Evolutionary conservation across 352 stramenopile species (phyloP).

Genomic region (Phytophthora pistaciae): DNA sequence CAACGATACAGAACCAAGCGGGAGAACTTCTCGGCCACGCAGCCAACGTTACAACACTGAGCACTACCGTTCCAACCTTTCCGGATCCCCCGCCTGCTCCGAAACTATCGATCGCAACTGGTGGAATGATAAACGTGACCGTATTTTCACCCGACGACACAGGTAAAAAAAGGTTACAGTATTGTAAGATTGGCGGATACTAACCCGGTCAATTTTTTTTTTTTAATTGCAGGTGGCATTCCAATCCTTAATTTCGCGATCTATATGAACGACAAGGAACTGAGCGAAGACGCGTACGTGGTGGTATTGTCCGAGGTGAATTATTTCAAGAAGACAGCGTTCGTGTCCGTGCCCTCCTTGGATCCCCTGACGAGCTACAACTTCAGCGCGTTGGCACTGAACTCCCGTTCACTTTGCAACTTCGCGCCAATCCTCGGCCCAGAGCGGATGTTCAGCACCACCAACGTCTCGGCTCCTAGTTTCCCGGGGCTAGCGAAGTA

Average conservation of each 20-base stretch:
- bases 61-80: constrained; percentile 39
- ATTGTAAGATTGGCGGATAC: neutral
- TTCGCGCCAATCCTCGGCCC: constrained; percentile 37
- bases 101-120: constrained; percentile 44
- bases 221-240: constrained; percentile 44
- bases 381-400: constrained; percentile 46
- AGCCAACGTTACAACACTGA: constrained; percentile 44
- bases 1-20: constrained; percentile 36
- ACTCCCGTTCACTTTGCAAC: constrained; percentile 55
- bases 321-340: constrained; percentile 34
- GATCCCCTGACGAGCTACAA: constrained; percentile 38
- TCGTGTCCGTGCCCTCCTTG: constrained; percentile 44
- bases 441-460: constrained; percentile 34
- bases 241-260: constrained; percentile 55
- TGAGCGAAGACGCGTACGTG: constrained; percentile 26
- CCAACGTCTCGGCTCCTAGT: constrained; percentile 33
- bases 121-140: constrained; percentile 47
- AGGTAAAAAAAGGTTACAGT: constrained; percentile 21
- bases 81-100: constrained; percentile 43
- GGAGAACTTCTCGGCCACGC: constrained; percentile 38
- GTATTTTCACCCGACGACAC: constrained; percentile 51
- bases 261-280: constrained; percentile 38
- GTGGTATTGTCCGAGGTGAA: constrained; percentile 16
- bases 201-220: constrained; percentile 1
- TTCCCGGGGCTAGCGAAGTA: constrained; percentile 30